Percentiles rank a stretch among this genome's conserved stretches.
These are phyloP conservation scores for Spergularia bocconei DNA, from an alignment of 148 eudicot genomes.

Conservation along the genomic window DNA sequence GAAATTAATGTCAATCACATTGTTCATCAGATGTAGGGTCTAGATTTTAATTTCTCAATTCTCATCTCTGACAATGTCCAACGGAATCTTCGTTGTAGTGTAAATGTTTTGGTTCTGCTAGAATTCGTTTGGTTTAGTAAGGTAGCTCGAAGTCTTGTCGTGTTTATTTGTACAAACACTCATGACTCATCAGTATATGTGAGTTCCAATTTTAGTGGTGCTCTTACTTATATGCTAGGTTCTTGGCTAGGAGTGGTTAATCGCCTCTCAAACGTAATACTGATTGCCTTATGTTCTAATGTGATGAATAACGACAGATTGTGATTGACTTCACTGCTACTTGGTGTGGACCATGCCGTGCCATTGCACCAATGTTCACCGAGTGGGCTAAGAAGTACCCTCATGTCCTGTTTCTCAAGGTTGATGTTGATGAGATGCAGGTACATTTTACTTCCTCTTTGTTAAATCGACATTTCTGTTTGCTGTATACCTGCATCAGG, in stretches of 20 bases:
- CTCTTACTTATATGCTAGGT: too few relatives aligned
- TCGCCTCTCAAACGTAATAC: neutral
- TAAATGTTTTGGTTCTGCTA: too few relatives aligned
- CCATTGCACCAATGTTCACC: conserved; percentile 49
- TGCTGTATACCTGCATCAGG: neutral
- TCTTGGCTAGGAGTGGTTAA: neutral
- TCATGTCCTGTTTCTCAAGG: conserved; percentile 50
- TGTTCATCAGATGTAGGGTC: too few relatives aligned
- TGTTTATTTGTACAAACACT: too few relatives aligned
- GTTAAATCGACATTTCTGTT: neutral
- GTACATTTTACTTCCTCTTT: conserved; percentile 4
- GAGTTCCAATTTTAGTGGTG: too few relatives aligned
- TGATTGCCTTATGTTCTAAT: neutral
- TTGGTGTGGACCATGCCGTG: conserved; percentile 68
- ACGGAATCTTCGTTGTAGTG: too few relatives aligned
- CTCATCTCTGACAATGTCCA: too few relatives aligned
- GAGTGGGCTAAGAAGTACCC: conserved; percentile 49
- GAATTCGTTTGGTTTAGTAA: too few relatives aligned
- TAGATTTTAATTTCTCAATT: neutral
- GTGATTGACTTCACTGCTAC: conserved; percentile 69
- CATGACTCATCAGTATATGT: too few relatives aligned
- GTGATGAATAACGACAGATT: conserved; percentile 30
- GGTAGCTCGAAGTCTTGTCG: too few relatives aligned
- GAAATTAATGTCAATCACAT: neutral
- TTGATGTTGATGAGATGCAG: conserved; percentile 53